Conservation (phyloP, 1,284 basidiomycete species). For the Ustilago crameri region DNA sequence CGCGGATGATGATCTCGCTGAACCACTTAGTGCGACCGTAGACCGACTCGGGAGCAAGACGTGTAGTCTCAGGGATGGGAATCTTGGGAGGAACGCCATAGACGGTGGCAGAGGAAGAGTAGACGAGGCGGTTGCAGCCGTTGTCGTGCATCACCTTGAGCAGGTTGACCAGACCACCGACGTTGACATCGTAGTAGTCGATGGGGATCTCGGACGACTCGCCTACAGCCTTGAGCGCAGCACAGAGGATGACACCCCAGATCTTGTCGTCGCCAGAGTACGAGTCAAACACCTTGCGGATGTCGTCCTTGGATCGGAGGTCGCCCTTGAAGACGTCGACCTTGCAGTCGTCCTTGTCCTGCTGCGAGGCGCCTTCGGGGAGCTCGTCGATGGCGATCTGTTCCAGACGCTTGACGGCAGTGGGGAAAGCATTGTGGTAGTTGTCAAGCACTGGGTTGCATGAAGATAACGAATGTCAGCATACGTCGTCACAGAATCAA, state of each 20-base stretch:
- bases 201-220: slow-evolving; percentile 95
- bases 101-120: slow-evolving; percentile 98
- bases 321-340: slow-evolving; percentile 73
- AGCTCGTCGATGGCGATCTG: slow-evolving; percentile 80
- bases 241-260: slow-evolving; percentile 96
- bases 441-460: slow-evolving; percentile 60
- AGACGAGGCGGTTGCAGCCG: slow-evolving; percentile 86
- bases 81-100: slow-evolving; percentile 93
- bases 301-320: slow-evolving; percentile 56
- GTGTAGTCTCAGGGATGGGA: slow-evolving; percentile 93
- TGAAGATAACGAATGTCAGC: slow-evolving; percentile 4
- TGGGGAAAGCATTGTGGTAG: slow-evolving; percentile 86
- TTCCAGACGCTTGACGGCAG: slow-evolving; percentile 78
- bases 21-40: slow-evolving; percentile 97
- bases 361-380: slow-evolving; percentile 75
- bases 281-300: slow-evolving; percentile 56
- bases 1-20: slow-evolving; percentile 89
- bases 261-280: slow-evolving; percentile 71
- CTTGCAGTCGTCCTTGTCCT: slow-evolving; percentile 77
- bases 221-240: slow-evolving; percentile 97
- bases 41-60: slow-evolving; percentile 86
- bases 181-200: slow-evolving; percentile 70
- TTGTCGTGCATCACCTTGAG: slow-evolving; percentile 78
- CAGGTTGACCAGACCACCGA: slow-evolving; percentile 63
- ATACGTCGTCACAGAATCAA: neutral